These are phyloP conservation scores for Hypericum perforatum DNA, from an alignment of 345 rosid genomes.

Conservation along the genomic window DNA sequence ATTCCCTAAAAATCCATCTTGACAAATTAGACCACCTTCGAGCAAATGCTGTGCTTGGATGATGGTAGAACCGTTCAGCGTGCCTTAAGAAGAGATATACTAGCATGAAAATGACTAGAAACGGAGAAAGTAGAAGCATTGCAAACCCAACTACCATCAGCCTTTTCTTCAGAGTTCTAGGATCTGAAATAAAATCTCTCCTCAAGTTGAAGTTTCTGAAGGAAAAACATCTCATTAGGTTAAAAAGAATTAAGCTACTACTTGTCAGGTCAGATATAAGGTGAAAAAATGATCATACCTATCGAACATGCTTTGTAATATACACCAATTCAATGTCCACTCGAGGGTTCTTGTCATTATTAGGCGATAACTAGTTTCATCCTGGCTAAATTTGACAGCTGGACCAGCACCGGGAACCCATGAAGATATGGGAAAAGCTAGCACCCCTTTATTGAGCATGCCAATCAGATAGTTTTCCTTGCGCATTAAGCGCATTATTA, in stretches of 20 bases:
- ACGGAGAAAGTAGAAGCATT: conserved; percentile 86
- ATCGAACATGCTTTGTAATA: conserved; percentile 98
- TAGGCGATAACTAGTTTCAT: conserved; percentile 42
- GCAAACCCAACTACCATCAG: conserved; percentile 81
- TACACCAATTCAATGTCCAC: conserved; percentile 98
- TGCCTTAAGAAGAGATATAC: conserved; percentile 93
- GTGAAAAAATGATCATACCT: conserved; percentile 37
- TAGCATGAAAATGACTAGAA: conserved; percentile 92
- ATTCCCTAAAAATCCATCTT: conserved; percentile 92
- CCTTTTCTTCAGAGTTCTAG: conserved; percentile 64
- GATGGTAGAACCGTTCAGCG: conserved; percentile 94
- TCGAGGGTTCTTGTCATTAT: conserved; percentile 89
- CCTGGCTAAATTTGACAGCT: conserved; percentile 41
- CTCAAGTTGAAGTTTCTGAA: conserved; percentile 83
- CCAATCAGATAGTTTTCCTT: conserved; percentile 98
- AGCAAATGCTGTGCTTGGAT: conserved; percentile 95
- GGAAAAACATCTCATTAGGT: conserved; percentile 5
- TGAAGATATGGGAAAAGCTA: conserved; percentile 68
- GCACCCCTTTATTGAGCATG: conserved; percentile 92
- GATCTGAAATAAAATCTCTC: conserved; percentile 82
- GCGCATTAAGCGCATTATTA: conserved; percentile 93
- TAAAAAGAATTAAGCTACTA: too few species aligned
- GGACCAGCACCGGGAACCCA: conserved; percentile 99
- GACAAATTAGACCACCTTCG: conserved; percentile 98
- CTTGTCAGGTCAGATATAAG: conserved; percentile 7